A percentile compares a stretch with the other conserved stretches of the same genome.
phyloP scores from a whole-genome alignment of 495 filamentous ascomycete species.

The Penicillium arizonense region DNA sequence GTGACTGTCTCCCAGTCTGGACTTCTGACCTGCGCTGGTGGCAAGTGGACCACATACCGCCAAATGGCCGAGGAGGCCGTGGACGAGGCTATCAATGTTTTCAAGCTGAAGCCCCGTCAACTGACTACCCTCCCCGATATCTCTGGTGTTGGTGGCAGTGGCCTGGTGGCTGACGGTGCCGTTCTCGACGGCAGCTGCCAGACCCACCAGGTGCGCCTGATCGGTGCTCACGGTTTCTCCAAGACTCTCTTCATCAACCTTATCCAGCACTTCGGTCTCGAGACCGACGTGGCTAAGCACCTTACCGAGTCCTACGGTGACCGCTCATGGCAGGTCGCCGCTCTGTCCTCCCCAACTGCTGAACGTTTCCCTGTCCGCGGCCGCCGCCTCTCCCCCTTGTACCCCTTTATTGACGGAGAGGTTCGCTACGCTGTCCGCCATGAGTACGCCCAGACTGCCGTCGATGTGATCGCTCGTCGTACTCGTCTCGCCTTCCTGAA shows the following conservation, averaged over 20 bases:
- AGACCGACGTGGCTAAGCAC: constrained; percentile 93
- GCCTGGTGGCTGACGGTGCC: constrained; percentile 67
- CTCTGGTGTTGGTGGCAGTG: constrained; percentile 66
- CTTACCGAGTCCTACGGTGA: constrained; percentile 89
- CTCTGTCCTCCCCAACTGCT: constrained; percentile 76
- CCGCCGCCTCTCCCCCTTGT: constrained; percentile 74
- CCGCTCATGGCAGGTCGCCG: constrained; percentile 92
- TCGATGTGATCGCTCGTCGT: constrained; percentile 84
- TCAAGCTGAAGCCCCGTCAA: constrained; percentile 64
- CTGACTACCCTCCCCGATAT: constrained; percentile 65
- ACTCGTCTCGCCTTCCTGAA: constrained; percentile 93
- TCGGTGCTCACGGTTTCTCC: constrained; percentile 91
- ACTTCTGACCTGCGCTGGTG: constrained; percentile 91
- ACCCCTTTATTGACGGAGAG: constrained; percentile 97
- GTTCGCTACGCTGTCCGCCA: constrained; percentile 85
- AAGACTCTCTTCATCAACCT: constrained; percentile 98
- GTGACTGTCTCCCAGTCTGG: constrained; percentile 84
- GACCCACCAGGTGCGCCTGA: constrained; percentile 83
- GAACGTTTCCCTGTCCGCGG: constrained; percentile 86
- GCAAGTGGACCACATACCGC: constrained; percentile 98
- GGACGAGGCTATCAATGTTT: constrained; percentile 79
- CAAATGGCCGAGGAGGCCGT: constrained; percentile 99
- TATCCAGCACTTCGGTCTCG: constrained; percentile 94
- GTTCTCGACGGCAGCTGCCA: constrained; percentile 82
- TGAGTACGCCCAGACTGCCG: constrained; percentile 93